Evolutionary conservation across 2,329 filamentous ascomycete genomes (phyloP), one percentile per base, ranked within the genome.

Genomic region (Penicillium sp.): DNA sequence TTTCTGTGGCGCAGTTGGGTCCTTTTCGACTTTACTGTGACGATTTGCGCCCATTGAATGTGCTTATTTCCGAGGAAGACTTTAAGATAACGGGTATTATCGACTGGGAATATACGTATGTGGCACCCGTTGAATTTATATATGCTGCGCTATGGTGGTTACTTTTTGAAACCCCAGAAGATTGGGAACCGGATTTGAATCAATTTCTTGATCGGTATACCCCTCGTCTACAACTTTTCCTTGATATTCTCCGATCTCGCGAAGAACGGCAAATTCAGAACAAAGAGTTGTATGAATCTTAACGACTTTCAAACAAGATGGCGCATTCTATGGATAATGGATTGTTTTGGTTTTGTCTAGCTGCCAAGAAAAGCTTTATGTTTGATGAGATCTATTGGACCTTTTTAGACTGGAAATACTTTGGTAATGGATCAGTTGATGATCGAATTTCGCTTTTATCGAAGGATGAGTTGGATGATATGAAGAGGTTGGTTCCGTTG

Each of bases 311-410:
- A 29, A n/a, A 20, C 2, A 47, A 30, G 4, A 59, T 57, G 51
- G 47, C 45, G 23, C 15, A 47, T 6, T 60, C 50, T 10, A 36
- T 54, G 39, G 45, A 53, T 7, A 54, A 36, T 39, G 40, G 43
- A 16, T 28, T 50, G n/a, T 56, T 56, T 31, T 57, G 54, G 50
- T 30, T 58, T 9, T 56, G 47, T 39, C 41, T 55, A n/a, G 54
- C 51, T 4, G 53, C 56, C 42, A 37, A 45, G 32, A 45, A 49
- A 13, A 54, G 50, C 29, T 53, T 31, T 18, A 51, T 50, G 47
- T 55, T 58, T 38, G 51, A 59, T 49, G 44, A 54, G 7, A 54
- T 58, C 10, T 60, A 58, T 33, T 59, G 50, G 53, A 46, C 28
- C 4, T 56, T 54, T 18, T 35, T 57, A 14, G 45, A 55, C 14